phyloP scores from a whole-genome alignment of 2,329 filamentous ascomycete genomes.

The Sporothrix curviconia region DNA sequence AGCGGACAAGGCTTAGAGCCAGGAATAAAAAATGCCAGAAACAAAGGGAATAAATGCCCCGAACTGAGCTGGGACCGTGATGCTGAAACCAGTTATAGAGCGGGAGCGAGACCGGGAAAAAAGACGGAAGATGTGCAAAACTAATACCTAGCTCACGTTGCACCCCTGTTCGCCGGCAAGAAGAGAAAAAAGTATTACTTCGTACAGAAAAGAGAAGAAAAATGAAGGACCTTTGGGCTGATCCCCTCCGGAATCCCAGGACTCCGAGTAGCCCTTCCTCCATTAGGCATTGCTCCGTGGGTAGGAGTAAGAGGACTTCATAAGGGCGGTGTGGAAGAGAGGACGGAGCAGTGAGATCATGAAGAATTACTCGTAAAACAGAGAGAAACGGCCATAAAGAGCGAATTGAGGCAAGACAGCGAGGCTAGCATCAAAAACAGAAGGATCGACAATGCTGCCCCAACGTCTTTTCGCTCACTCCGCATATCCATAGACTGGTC shows the following conservation, averaged over 20 bases:
- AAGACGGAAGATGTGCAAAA: neutral
- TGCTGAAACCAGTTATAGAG: too few species aligned
- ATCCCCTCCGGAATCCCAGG: neutral
- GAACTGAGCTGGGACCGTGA: too few species aligned
- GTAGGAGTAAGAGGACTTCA: neutral
- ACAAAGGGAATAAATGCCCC: neutral
- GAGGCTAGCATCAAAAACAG: neutral
- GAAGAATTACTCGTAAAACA: neutral
- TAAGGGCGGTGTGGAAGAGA: neutral
- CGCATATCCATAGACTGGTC: too few species aligned
- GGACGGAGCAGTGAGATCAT: neutral
- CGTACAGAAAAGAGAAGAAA: neutral
- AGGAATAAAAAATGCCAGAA: neutral
- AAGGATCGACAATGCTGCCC: neutral
- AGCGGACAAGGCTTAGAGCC: neutral
- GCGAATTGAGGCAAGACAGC: too few species aligned
- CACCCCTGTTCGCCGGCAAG: slow-evolving; percentile 4
- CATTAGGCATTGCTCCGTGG: neutral
- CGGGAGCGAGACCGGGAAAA: neutral
- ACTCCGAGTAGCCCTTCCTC: neutral
- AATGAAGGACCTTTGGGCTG: neutral
- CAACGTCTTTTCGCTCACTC: too few species aligned
- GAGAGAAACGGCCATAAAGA: neutral
- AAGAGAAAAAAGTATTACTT: too few species aligned
- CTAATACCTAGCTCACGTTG: neutral